phyloP scores from a whole-genome alignment of 2,329 filamentous ascomycete genomes.

The Neobulgaria alba region DNA sequence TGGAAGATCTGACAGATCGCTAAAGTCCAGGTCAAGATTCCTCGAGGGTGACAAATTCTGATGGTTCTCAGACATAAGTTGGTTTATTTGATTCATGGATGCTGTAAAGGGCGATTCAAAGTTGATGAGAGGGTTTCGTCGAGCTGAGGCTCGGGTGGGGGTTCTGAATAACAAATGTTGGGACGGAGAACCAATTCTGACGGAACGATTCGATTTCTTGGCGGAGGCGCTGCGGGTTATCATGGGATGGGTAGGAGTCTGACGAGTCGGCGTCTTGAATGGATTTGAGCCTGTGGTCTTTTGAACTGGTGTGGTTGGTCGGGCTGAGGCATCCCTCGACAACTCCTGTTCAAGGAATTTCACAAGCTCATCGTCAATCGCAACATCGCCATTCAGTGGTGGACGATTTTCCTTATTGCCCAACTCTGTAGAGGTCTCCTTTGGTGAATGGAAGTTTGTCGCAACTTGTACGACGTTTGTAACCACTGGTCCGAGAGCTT shows the following conservation, averaged over 20 bases:
- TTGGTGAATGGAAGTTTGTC: constrained; percentile 29
- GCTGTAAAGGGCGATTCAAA: constrained; percentile 31
- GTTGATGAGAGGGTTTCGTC: constrained; percentile 17
- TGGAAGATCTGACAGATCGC: constrained; percentile 27
- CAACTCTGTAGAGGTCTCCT: constrained; percentile 15
- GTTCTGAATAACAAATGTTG: constrained; percentile 22
- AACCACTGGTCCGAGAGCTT: constrained; percentile 49
- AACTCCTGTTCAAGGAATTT: constrained; percentile 28
- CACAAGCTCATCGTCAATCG: constrained; percentile 24
- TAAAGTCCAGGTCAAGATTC: constrained; percentile 26
- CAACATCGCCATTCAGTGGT: constrained; percentile 13
- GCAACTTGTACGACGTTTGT: constrained; percentile 43
- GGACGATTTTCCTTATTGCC: constrained; percentile 27
- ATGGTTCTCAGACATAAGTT: constrained; percentile 26
- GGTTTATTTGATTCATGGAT: constrained; percentile 26
- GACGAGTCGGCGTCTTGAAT: constrained; percentile 29
- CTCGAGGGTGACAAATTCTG: constrained; percentile 22
- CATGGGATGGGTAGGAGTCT: constrained; percentile 26
- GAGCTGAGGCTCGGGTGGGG: constrained; percentile 20
- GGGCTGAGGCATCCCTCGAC: constrained; percentile 8
- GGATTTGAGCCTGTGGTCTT: constrained; percentile 13
- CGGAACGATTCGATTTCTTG: constrained; percentile 22
- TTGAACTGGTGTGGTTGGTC: constrained; percentile 24
- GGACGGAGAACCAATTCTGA: constrained; percentile 18
- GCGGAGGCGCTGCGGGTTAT: constrained; percentile 27